These are phyloP conservation scores for Gleditsia sinensis DNA, from an alignment of 306 rosid species.

Conservation along the genomic window DNA sequence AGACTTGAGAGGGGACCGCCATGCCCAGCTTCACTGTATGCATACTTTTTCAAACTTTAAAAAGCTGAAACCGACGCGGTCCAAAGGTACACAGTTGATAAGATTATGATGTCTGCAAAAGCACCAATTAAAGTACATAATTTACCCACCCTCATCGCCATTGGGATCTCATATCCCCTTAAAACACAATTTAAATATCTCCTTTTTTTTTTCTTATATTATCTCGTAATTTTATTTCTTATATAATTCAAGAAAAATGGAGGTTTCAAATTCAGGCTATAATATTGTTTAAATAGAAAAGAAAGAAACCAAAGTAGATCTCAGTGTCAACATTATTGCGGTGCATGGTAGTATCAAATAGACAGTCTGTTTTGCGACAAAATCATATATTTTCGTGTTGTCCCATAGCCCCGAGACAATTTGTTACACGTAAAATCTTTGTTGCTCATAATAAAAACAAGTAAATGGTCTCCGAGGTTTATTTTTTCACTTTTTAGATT, in stretches of 20 bases:
- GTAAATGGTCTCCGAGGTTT: constrained; percentile 20
- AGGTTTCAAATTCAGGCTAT: not conserved
- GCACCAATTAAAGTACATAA: constrained; percentile 39
- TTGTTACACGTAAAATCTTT: not conserved
- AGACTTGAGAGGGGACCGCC: constrained; percentile 37
- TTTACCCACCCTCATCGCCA: not conserved
- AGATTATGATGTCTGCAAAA: constrained; percentile 38
- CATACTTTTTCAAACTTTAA: constrained; percentile 46
- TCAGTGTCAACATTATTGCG: not conserved
- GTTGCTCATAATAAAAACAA: constrained; percentile 16
- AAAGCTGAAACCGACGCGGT: constrained; percentile 46
- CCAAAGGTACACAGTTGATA: constrained; percentile 42
- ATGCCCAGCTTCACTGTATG: constrained; percentile 34
- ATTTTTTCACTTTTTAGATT: constrained; percentile 7
- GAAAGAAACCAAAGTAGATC: constrained; percentile 3
- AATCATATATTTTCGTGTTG: constrained; percentile 28
- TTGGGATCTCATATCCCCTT: constrained; percentile 19
- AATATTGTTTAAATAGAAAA: constrained; percentile 15
- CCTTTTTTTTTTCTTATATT: not conserved
- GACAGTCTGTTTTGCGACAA: constrained; percentile 20
- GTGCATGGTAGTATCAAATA: constrained; percentile 18
- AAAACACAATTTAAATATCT: not conserved
- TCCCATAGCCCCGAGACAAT: constrained; percentile 23
- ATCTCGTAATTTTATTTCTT: not conserved
- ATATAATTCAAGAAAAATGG: not conserved